Conservation (phyloP, 2,329 filamentous ascomycete genomes). For the Colletotrichum echinochloae region DNA sequence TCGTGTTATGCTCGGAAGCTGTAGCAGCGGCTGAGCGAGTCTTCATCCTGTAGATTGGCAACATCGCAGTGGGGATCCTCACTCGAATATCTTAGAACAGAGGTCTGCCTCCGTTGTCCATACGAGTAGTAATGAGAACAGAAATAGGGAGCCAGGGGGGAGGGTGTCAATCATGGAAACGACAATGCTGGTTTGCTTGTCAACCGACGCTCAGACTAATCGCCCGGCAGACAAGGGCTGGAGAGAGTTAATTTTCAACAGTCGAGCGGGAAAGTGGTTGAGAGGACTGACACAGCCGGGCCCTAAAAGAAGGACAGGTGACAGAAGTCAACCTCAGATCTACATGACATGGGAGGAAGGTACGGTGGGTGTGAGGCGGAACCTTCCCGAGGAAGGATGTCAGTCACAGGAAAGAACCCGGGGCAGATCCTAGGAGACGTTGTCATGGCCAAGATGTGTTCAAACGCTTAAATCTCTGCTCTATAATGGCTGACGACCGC, state of each 20-base stretch:
- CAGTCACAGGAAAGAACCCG: background rate
- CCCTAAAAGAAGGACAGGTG: background rate
- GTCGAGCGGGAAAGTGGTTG: too few relatives aligned
- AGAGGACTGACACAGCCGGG: background rate
- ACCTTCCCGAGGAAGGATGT: background rate
- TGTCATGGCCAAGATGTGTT: too few relatives aligned
- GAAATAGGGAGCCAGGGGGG: too few relatives aligned
- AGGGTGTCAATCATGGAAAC: too few relatives aligned
- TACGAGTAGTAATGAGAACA: background rate
- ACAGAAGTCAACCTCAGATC: background rate
- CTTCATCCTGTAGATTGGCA: background rate
- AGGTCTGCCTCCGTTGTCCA: too few relatives aligned
- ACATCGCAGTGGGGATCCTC: background rate
- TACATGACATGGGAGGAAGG: background rate
- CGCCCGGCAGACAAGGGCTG: background rate
- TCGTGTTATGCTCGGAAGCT: background rate
- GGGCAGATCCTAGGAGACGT: background rate
- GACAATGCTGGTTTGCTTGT: background rate
- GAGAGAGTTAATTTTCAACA: background rate
- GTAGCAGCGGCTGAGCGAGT: background rate
- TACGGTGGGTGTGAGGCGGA: background rate
- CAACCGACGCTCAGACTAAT: too few relatives aligned
- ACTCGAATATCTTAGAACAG: background rate
- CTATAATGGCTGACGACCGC: background rate
- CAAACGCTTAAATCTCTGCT: too few relatives aligned